Percentiles rank a stretch among this genome's conserved stretches.
phyloP scores from a whole-genome alignment of 306 rosid species.

The Alnus rubra region DNA sequence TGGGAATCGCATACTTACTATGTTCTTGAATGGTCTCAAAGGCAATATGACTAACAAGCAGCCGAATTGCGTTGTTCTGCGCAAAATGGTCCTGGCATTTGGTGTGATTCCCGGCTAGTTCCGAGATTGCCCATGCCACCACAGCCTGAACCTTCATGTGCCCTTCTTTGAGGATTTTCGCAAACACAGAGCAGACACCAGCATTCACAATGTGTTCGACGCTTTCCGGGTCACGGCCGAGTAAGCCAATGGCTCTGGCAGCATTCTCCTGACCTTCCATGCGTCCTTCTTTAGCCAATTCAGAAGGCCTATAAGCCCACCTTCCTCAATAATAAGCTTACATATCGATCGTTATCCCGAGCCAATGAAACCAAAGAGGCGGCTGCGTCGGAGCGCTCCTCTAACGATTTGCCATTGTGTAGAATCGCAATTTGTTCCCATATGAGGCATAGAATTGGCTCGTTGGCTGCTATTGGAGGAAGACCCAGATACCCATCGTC shows the following conservation, averaged over 20 bases:
- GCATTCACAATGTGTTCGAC: conserved; percentile 71
- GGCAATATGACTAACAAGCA: conserved; percentile 75
- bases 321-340: conserved; percentile 66
- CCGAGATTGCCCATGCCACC: conserved; percentile 77
- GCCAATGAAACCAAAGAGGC: conserved; percentile 74
- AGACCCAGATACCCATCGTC: conserved; percentile 72
- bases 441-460: conserved; percentile 68
- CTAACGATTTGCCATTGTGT: conserved; percentile 42
- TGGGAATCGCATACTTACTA: conserved; percentile 53
- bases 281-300: conserved; percentile 58
- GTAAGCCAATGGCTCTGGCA: conserved; percentile 59
- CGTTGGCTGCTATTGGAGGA: conserved; percentile 73
- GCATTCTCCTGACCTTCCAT: conserved; percentile 71
- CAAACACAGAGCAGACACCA: conserved; percentile 58
- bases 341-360: conserved; percentile 72
- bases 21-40: conserved; percentile 83
- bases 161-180: conserved; percentile 73
- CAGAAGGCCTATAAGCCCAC: conserved; percentile 58
- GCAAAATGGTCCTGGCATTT: conserved; percentile 81
- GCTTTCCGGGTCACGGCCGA: conserved; percentile 66
- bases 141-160: conserved; percentile 65
- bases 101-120: conserved; percentile 55
- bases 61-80: conserved; percentile 62
- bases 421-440: conserved; percentile 73
- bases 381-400: conserved; percentile 69